Evolutionary conservation across 768 basidiomycete genomes (phyloP), one percentile per base, ranked within the genome.

Genomic region (Goffeauzyma gilvescens): DNA sequence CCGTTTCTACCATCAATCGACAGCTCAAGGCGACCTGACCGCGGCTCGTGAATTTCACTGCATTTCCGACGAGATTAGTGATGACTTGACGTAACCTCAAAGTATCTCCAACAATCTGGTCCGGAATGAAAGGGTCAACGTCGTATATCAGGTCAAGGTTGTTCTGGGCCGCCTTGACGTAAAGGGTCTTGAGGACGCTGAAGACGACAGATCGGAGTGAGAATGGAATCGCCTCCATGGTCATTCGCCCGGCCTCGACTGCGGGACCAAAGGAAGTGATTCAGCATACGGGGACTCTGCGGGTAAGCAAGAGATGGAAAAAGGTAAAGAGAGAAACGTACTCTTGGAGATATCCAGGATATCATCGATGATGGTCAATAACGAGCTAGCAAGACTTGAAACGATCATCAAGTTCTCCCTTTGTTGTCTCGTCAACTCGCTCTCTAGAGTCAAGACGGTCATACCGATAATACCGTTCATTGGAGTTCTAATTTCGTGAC

Each of bases 401-500:
- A 98, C 93, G 26, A 96, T 76, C 54, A 93, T 71, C 61, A 98
- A 68, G 62, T 87, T 93, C 68, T 96, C 93, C 48, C 90, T 70
- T 64, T 96, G 93, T 28, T 82, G 81, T 50, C 90, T 68, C 48
- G 87, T 93, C 52, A 98, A 66, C 60, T 98, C 93, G 32, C 81
- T 86, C 58, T 98, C 93, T 17, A 98, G 75, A 8, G 93, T 95
- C 44, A 98, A 67, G 64, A 90, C 87, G 20, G 90, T 98, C 87
- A 98, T 87, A n/a, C 90, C 90, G 52, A 98, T 96, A 63, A 98
- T 98, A 58, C 93, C 90, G 59, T 96, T 98, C 90, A 96, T 98
- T 0, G 93, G 93, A 18, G 93, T 96, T 61, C 90, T 86, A 42
- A 65, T 65, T 39, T 50, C 47, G 25, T 45, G 38, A 6, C 78